A percentile compares a stretch with the other conserved stretches of the same genome.
phyloP scores from a whole-genome alignment of 192 early-diverging fungal genomes.

The Coemansia sp. region DNA sequence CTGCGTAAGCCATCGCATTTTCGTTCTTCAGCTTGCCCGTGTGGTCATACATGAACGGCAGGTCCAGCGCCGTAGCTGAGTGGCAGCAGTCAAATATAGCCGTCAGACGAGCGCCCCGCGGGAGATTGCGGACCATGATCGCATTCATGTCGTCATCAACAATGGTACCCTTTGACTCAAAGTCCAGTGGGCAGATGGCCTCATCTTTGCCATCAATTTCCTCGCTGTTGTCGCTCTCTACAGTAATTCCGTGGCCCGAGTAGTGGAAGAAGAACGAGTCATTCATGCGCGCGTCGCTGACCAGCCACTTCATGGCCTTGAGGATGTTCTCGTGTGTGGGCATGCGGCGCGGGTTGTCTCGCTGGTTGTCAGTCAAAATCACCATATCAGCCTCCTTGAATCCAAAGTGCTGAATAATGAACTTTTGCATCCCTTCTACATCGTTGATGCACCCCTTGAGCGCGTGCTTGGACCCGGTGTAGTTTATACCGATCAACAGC shows the following conservation, averaged over 20 bases:
- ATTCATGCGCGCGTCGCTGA: conserved; percentile 66
- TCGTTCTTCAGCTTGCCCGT: conserved; percentile 60
- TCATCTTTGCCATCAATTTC: conserved; percentile 79
- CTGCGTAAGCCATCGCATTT: conserved; percentile 43
- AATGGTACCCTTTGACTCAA: conserved; percentile 60
- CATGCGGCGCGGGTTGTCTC: conserved; percentile 57
- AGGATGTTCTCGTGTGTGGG: conserved; percentile 76
- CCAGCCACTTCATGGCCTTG: conserved; percentile 74
- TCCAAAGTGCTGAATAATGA: conserved; percentile 62
- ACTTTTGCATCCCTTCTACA: conserved; percentile 72
- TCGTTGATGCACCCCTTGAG: conserved; percentile 82
- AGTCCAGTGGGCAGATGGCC: conserved; percentile 71
- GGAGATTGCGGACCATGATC: conserved; percentile 69
- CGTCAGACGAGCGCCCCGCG: conserved; percentile 69
- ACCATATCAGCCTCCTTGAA: conserved; percentile 70
- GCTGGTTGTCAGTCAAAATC: conserved; percentile 75
- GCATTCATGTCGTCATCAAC: conserved; percentile 75
- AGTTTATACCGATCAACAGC: conserved; percentile 92
- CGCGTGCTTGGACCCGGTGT: conserved; percentile 60
- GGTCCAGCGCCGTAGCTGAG: conserved; percentile 76
- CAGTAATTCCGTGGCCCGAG: conserved; percentile 73
- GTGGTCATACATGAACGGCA: conserved; percentile 76
- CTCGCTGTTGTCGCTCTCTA: conserved; percentile 60
- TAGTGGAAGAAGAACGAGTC: conserved; percentile 85
- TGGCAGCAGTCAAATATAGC: conserved; percentile 86